A percentile compares a stretch with the other conserved stretches of the same genome.
Evolutionary conservation across 2,329 filamentous ascomycete genomes (phyloP).

Genomic region (Diplodia corticola): DNA sequence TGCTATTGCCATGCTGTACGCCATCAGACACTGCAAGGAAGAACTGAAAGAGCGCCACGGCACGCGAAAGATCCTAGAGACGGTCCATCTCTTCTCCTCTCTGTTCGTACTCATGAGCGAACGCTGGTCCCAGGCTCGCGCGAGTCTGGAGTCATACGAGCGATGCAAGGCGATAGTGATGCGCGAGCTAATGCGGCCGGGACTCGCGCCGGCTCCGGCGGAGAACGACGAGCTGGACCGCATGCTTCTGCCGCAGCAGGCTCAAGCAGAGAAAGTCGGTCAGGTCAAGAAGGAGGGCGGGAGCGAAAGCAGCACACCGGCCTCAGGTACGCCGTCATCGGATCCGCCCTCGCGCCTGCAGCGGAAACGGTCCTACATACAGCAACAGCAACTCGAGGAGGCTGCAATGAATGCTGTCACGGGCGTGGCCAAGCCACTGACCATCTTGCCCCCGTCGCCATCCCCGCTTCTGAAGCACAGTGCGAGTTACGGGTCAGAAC

Average conservation of each 20-base stretch:
- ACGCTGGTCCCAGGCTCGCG: constrained; percentile 19
- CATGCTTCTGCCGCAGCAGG: constrained; percentile 21
- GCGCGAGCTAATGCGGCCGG: constrained; percentile 11
- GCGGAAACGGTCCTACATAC: background rate
- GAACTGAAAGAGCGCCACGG: constrained; percentile 15
- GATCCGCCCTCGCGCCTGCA: background rate
- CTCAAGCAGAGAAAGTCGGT: background rate
- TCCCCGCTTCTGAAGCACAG: background rate
- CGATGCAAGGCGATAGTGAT: constrained; percentile 19
- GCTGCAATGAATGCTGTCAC: background rate
- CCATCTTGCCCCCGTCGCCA: background rate
- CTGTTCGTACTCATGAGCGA: constrained; percentile 21
- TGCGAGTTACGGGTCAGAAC: background rate
- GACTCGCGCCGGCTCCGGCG: background rate
- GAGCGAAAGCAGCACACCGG: background rate
- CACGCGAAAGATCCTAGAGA: constrained; percentile 14
- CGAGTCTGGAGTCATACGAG: constrained; percentile 20
- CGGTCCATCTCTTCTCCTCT: constrained; percentile 19
- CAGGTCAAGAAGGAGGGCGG: background rate
- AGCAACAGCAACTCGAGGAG: background rate
- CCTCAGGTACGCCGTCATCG: background rate
- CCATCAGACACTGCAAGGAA: constrained; percentile 19
- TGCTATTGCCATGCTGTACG: constrained; percentile 18
- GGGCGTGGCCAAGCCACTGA: background rate
- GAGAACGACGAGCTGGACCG: constrained; percentile 22